Conservation (phyloP, 2,329 filamentous ascomycete genomes). For the Fusarium sp. region DNA sequence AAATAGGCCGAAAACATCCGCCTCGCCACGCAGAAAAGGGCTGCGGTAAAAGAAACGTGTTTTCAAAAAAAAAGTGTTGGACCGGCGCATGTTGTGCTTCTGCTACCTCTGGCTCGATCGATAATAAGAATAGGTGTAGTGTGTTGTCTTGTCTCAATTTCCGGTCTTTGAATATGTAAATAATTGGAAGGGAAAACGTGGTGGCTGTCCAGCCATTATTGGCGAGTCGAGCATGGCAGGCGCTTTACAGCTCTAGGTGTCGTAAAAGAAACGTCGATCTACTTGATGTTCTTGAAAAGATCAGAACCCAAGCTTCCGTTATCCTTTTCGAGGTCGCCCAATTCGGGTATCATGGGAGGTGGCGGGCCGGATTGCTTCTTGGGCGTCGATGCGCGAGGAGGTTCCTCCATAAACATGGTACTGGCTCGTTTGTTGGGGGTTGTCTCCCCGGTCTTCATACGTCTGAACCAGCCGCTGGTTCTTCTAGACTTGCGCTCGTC, state of each 20-base stretch:
- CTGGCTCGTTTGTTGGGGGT: slow-evolving; percentile 54
- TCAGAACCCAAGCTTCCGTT: slow-evolving; percentile 61
- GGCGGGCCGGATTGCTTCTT: slow-evolving; percentile 61
- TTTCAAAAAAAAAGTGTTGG: slow-evolving; percentile 27
- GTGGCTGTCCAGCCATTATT: slow-evolving; percentile 28
- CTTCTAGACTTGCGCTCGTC: slow-evolving; percentile 67
- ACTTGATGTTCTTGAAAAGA: slow-evolving; percentile 70
- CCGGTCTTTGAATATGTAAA: slow-evolving; percentile 40
- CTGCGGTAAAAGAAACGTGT: slow-evolving; percentile 24
- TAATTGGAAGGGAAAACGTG: slow-evolving; percentile 31
- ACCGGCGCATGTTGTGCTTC: slow-evolving; percentile 36
- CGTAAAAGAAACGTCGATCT: slow-evolving; percentile 37
- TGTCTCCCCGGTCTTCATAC: slow-evolving; percentile 57
- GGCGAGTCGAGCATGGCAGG: slow-evolving; percentile 1
- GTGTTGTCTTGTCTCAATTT: slow-evolving; percentile 36
- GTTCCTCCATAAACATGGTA: slow-evolving; percentile 54
- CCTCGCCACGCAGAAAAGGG: slow-evolving; percentile 23
- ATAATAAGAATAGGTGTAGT: slow-evolving; percentile 32
- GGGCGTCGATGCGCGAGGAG: slow-evolving; percentile 41
- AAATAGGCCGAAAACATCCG: slow-evolving; percentile 26
- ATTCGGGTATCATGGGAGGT: slow-evolving; percentile 70
- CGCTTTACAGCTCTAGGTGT: slow-evolving; percentile 1
- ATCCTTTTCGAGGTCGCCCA: slow-evolving; percentile 63
- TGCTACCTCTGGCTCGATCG: slow-evolving; percentile 43
- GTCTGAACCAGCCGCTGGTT: slow-evolving; percentile 69